Base-by-base conservation (phyloP, 2,329 filamentous ascomycete genomes). In the Calonectria crousiana region DNA sequence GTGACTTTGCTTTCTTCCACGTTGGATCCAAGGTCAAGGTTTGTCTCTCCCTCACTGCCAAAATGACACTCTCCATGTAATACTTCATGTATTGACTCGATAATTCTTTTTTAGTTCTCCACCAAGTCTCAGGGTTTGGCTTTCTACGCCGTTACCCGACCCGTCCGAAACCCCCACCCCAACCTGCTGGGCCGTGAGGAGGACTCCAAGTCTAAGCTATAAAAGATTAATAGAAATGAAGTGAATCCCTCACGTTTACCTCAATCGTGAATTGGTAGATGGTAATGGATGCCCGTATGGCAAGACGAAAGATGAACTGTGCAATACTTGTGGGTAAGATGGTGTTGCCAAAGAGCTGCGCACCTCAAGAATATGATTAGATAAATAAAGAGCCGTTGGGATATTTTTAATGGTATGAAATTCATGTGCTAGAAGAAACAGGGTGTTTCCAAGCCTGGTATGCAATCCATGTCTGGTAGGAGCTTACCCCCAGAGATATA, bases 1-100 rank as follows among this genome's bases (percentile, higher is more conserved):
- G 78, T 14, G 78, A 80, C 64, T 80, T 80, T 69, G 78, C 78
- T 13, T 80, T 80, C 58, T 80, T 80, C 75, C 76, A 80, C 9
- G 78, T 80, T 28, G 78, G 77, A 30, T 80, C 78, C 65, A 80
- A 80, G 69, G 78, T 80, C 47, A 72, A 78, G 76, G 77, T 78
- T n/a, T 30, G 74, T 74, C 2, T 23, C 16, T 6, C 6, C 5
- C 18, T 23, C 2, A 5, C 4, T 4, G 18, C 9, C 41, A 44
- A 44, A 34, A 3, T 47, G 41, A 18, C 20, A n/a, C 2, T 6
- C 23, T n/a, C 1, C 20, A n/a, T 10, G 2, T 18, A 4, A 47
- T n/a, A n/a, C 1, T 13, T 28, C 14, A 10, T 20, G n/a, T 16
- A 47, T 69, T 67, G 10, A 73, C 23, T 41, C 44, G 14, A 1